phyloP scores from a whole-genome alignment of 2,329 filamentous ascomycete genomes.

The Corinectria fuckeliana region DNA sequence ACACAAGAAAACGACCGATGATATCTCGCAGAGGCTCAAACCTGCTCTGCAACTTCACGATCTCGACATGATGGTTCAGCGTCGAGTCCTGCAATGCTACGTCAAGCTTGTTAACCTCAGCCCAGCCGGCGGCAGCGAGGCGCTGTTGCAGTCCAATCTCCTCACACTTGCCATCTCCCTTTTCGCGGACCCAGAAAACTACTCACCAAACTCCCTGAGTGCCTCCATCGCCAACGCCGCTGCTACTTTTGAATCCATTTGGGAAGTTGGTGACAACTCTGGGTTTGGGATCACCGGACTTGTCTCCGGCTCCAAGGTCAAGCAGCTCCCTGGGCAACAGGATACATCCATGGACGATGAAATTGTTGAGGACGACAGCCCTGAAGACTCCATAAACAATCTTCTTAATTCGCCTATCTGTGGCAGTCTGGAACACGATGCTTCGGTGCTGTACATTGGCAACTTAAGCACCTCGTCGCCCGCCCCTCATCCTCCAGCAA shows the following conservation, averaged over 20 bases:
- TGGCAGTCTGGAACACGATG: conserved; percentile 87
- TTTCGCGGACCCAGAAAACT: conserved; percentile 92
- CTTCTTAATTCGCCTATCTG: conserved; percentile 75
- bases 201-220: conserved; percentile 82
- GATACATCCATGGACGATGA: conserved; percentile 55
- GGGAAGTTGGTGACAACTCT: conserved; percentile 94
- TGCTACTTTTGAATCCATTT: conserved; percentile 89
- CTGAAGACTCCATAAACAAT: conserved; percentile 69
- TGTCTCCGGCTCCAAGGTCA: conserved; percentile 77
- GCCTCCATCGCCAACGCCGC: conserved; percentile 91
- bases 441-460: conserved; percentile 76
- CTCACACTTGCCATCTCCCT: conserved; percentile 87
- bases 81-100: conserved; percentile 93
- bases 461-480: conserved; percentile 50
- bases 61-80: conserved; percentile 89
- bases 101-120: conserved; percentile 89
- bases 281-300: conserved; percentile 93
- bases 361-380: conserved; percentile 59
- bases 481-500: conserved; percentile 79
- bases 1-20: conserved; percentile 82
- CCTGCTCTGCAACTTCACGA: conserved; percentile 89
- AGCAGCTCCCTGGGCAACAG: conserved; percentile 73
- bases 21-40: conserved; percentile 81
- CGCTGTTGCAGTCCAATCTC: conserved; percentile 88
- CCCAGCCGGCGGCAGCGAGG: conserved; percentile 82